Percentiles rank a stretch among this genome's conserved stretches.
Conservation (phyloP, 2,329 filamentous ascomycete genomes). For the Didymella sp. region DNA sequence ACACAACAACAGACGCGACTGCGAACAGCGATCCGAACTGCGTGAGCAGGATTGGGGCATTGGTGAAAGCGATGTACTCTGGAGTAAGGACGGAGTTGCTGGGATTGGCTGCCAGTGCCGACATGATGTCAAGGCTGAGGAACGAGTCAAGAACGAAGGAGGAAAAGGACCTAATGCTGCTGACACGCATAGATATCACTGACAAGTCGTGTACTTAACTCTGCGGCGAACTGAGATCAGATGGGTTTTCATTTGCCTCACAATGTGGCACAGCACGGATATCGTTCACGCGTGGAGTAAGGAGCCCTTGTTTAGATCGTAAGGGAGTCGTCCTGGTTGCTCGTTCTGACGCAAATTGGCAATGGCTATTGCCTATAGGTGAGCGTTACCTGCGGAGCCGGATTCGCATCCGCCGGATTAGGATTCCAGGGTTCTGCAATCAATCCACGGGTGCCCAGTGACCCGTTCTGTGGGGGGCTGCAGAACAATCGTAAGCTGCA, state of each 20-base stretch:
- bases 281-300: neutral
- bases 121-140: neutral
- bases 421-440: neutral
- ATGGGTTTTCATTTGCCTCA: neutral
- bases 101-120: conserved; percentile 2
- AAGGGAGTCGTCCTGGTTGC: neutral
- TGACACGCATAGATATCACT: neutral
- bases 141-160: neutral
- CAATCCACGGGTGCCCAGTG: neutral
- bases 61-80: conserved; percentile 48
- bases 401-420: neutral
- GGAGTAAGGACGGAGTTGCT: conserved; percentile 25
- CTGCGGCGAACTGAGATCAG: neutral
- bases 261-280: conserved; percentile 10
- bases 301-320: conserved; percentile 1
- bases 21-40: conserved; percentile 52
- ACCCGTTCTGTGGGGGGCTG: neutral
- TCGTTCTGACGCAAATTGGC: conserved; percentile 8
- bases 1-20: conserved; percentile 49
- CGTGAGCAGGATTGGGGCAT: conserved; percentile 50
- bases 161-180: neutral
- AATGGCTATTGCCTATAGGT: neutral
- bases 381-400: neutral
- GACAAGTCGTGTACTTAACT: conserved; percentile 9
- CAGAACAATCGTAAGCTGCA: neutral